These are phyloP conservation scores for Wickerhamomyces chambardii DNA, from an alignment of 805 yeast genomes.

Conservation along the genomic window DNA sequence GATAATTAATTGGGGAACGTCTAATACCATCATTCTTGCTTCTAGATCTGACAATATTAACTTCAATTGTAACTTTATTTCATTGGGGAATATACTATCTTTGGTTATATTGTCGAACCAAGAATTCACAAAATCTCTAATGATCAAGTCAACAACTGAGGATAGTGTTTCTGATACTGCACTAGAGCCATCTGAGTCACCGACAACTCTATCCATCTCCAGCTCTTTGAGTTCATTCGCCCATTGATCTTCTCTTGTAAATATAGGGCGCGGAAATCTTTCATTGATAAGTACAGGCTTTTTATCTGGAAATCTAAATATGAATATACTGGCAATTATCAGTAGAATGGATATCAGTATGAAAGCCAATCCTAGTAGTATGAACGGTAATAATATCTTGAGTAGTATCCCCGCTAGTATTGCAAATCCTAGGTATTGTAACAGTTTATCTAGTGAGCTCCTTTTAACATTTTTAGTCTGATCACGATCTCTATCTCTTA, in stretches of 20 bases:
- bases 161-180: slow-evolving; percentile 31
- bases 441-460: background rate
- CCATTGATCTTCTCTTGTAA: slow-evolving; percentile 23
- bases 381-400: slow-evolving; percentile 5
- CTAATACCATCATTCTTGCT: slow-evolving; percentile 31
- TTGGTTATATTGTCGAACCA: slow-evolving; percentile 48
- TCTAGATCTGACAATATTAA: slow-evolving; percentile 31
- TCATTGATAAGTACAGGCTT: background rate
- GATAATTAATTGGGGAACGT: slow-evolving; percentile 49
- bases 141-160: slow-evolving; percentile 32
- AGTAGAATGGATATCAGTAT: slow-evolving; percentile 8
- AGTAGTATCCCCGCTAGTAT: slow-evolving; percentile 1
- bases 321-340: background rate
- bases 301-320: background rate
- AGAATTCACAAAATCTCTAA: slow-evolving; percentile 41
- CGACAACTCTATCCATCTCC: slow-evolving; percentile 4
- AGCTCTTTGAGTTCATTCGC: slow-evolving; percentile 10
- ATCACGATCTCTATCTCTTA: background rate
- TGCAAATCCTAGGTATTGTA: background rate
- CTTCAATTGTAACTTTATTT: slow-evolving; percentile 33
- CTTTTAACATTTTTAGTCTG: too few relatives aligned
- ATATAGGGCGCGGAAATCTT: slow-evolving; percentile 14
- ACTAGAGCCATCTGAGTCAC: slow-evolving; percentile 2
- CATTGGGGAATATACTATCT: slow-evolving; percentile 27
- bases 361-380: too few relatives aligned